Evolutionary conservation across 345 rosid genomes (phyloP), one percentile per base, ranked within the genome.

Genomic region (Heritiera fomes): DNA sequence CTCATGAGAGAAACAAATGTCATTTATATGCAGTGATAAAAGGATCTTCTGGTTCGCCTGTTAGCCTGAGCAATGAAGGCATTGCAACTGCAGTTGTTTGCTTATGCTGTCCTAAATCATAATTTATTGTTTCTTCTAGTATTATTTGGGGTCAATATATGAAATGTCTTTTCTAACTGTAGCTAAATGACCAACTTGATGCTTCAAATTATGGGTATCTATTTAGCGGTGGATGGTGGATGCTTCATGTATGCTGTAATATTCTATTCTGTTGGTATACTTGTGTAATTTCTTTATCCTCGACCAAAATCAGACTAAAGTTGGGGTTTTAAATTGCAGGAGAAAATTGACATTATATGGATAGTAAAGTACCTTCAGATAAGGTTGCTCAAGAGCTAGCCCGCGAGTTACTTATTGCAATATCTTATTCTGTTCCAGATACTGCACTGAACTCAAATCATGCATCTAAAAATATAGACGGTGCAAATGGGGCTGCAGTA

Each of bases 341-440:
- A 73, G 49, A 73, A 18, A 40, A 6, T 40, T 73, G 64, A 73
- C 63, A 38, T 73, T 73, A 73, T 73, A 73, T 73, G 76, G 76
- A 60, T 55, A 55, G 63, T 55, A 73, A 73, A 38, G 63, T 56
- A 73, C 50, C 50, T 38, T 55, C 58, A 14, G 58, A 53, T n/a
- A 53, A 53, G 1, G 58, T 15, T 53, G 15, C 58, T 53, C 58
- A 15, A 18, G 58, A 53, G 58, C 58, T 59, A 59, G 63, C 63
- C 8, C 63, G 63, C 13, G 76, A 73, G 76, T 10, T 73, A n/a
- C 76, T 73, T 55, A 73, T 73, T n/a, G 76, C 76, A 73, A 73
- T 73, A 53, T 73, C 76, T 55, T 18, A 38, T 38, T 73, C 76
- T 38, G 50, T 55, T 20, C 76, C 63, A 0, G 76, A 73, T 38